Base-by-base conservation (phyloP, 148 eudicot species). In the Vaccinium macrocarpon region DNA sequence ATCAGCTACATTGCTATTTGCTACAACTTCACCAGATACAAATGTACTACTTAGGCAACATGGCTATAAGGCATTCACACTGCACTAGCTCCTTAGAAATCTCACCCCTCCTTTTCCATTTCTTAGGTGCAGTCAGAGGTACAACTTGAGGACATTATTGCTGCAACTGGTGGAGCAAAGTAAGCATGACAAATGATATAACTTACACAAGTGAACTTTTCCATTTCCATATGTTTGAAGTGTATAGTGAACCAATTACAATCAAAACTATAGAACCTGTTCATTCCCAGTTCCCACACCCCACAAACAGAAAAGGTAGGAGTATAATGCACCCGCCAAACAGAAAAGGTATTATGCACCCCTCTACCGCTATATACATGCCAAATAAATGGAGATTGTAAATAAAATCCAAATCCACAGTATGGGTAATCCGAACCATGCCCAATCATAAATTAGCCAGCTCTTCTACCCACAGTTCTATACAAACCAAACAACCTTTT, bases 151-250 rank as follows among this genome's bases (percentile, higher is more conserved):
- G 78, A 46, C 46, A 27, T 46, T 75, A 19, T 19, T 75, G 25
- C 78, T 21, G 51, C 53, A 73, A 16, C 77, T 73, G 51, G 76
- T 15, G 48, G 76, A 72, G 76, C 48, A 35, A 72, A 72, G 49
- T 15, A 29, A 73, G 50, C 50, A 18, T 16, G 18, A 42, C 13
- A 7, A 38, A 18, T 18, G 16, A 29, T 68, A 27, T 13, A 55
- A 2, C 9, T 32, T 14, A 2, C 7, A 78, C 21, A 53, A 1
- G 16, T 23, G 35, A 32, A 32, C 35, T 32, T 68, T 27, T 18
- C 38, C 18, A 68, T 68, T 29, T 29, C 73, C 38, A 68, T 27
- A 27, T 66, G 6, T 66, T 68, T 29, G 18, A 38, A 68, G 42
- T 32, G 12, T 66, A 0, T 4, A 25, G 16, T 25, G 16, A 25